phyloP scores from a whole-genome alignment of 352 stramenopile genomes.

The Globisporangium parvum region DNA sequence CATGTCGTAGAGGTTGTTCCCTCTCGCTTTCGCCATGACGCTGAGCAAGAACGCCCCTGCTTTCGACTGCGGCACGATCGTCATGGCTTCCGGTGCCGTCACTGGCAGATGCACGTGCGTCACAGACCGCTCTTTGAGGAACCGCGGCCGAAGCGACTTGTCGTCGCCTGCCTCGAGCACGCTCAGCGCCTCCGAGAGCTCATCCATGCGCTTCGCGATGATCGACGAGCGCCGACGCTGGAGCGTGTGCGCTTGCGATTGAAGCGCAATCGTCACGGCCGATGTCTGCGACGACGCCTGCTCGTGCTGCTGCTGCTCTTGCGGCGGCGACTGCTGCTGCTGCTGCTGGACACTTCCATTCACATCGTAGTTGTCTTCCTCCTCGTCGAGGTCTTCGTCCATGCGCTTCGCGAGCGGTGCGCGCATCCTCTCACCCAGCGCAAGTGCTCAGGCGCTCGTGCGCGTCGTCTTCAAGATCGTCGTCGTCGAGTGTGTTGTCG shows the following conservation, averaged over 20 bases:
- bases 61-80: slow-evolving; percentile 37
- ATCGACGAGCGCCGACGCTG: slow-evolving; percentile 8
- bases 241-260: neutral
- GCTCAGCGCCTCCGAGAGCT: slow-evolving; percentile 8
- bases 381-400: slow-evolving; percentile 18
- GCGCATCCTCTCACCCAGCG: neutral
- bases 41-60: slow-evolving; percentile 49
- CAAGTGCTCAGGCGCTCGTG: neutral
- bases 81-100: neutral
- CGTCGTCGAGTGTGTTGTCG: no score
- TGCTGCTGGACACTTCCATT: neutral
- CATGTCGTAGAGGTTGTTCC: slow-evolving; percentile 13
- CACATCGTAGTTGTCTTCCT: slow-evolving; percentile 9
- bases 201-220: neutral
- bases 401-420: slow-evolving; percentile 16
- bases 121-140: slow-evolving; percentile 46
- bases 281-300: neutral
- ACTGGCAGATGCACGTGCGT: slow-evolving; percentile 32
- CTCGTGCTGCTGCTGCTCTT: slow-evolving; percentile 1
- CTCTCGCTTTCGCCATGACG: slow-evolving; percentile 35
- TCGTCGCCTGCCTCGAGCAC: slow-evolving; percentile 22
- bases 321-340: neutral
- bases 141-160: slow-evolving; percentile 33
- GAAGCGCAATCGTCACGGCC: neutral
- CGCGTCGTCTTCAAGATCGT: neutral